Percentiles rank a stretch among this genome's conserved stretches.
phyloP scores from a whole-genome alignment of 352 stramenopile species.

The Aphanomyces euteiches region DNA sequence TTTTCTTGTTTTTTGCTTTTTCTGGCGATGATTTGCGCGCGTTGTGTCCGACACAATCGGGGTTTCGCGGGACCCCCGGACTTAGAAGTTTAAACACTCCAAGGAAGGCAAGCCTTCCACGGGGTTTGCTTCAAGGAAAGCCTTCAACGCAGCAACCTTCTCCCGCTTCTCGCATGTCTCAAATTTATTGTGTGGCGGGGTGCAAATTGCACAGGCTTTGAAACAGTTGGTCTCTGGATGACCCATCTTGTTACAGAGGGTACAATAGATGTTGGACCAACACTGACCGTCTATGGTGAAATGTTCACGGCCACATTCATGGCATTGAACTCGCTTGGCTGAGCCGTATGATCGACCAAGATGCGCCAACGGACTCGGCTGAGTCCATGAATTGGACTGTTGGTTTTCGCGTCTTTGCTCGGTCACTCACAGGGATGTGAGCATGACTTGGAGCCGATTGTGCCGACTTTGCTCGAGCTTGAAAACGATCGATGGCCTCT shows the following conservation, averaged over 20 bases:
- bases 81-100: slow-evolving; percentile 6
- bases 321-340: neutral
- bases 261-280: neutral
- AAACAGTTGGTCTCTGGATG: neutral
- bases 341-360: neutral
- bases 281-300: neutral
- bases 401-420: no score
- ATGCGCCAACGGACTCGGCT: no score
- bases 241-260: neutral
- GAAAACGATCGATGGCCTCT: no score
- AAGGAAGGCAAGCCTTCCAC: neutral
- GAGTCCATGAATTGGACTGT: no score
- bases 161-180: neutral
- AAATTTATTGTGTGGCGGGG: neutral
- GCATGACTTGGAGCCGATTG: no score
- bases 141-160: neutral
- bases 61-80: neutral
- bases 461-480: no score
- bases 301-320: neutral
- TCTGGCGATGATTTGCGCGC: neutral
- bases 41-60: neutral
- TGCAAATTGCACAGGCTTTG: neutral
- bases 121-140: neutral
- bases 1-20: neutral
- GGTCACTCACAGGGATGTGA: no score